Evolutionary conservation across 306 rosid species (phyloP).

Genomic region (Aeschynomene evenia): DNA sequence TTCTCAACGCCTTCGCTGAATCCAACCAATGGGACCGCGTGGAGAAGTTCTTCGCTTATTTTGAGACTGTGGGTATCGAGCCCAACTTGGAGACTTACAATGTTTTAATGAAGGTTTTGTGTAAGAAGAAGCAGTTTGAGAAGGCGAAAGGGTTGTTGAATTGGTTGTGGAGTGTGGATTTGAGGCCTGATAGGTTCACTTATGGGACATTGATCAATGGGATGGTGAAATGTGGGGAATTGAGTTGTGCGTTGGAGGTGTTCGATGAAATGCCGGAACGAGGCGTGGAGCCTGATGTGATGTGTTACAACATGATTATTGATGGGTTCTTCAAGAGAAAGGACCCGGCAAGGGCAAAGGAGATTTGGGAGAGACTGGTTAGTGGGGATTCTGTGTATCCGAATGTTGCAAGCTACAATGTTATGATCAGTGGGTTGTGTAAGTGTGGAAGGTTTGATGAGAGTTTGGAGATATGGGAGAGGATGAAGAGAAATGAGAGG

Average conservation of each 20-base stretch:
- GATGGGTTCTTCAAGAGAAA: slow-evolving; percentile 69
- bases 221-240: slow-evolving; percentile 49
- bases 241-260: slow-evolving; percentile 61
- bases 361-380: slow-evolving; percentile 73
- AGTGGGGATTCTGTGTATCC: slow-evolving; percentile 55
- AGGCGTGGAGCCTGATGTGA: slow-evolving; percentile 68
- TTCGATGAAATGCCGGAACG: slow-evolving; percentile 85
- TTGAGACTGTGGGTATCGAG: slow-evolving; percentile 46
- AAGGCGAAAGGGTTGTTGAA: slow-evolving; percentile 61
- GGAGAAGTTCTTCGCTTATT: slow-evolving; percentile 56
- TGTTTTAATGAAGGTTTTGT: slow-evolving; percentile 61
- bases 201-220: slow-evolving; percentile 65
- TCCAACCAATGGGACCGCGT: slow-evolving; percentile 73
- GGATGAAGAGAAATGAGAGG: slow-evolving; percentile 75
- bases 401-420: slow-evolving; percentile 67
- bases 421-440: slow-evolving; percentile 85
- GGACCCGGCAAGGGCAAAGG: slow-evolving; percentile 55
- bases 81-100: slow-evolving; percentile 78
- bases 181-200: slow-evolving; percentile 62
- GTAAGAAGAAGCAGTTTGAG: slow-evolving; percentile 67
- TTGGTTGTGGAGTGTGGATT: slow-evolving; percentile 65
- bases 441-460: slow-evolving; percentile 68
- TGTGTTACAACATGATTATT: slow-evolving; percentile 78
- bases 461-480: slow-evolving; percentile 72
- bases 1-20: slow-evolving; percentile 72